A percentile compares a stretch with the other conserved stretches of the same genome.
phyloP scores from a whole-genome alignment of 352 stramenopile genomes.

The Phytophthora lateralis region DNA sequence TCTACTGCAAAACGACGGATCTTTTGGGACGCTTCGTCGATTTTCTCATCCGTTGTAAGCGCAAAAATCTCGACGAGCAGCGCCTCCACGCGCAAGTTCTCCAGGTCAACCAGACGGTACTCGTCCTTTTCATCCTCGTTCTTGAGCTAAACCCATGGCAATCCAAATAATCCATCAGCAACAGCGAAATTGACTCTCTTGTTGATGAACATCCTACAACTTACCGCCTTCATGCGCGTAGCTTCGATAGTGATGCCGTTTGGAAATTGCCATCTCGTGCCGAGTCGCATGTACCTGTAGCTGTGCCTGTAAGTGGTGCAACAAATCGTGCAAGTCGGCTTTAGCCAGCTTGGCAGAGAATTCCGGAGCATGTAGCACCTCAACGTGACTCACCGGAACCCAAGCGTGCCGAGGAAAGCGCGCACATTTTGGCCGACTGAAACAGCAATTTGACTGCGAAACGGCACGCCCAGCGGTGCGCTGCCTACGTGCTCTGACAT shows the following conservation, averaged over 20 bases:
- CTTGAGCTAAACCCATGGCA: constrained; percentile 46
- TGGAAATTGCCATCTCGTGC: constrained; percentile 81
- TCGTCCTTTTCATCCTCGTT: constrained; percentile 87
- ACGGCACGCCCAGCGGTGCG: constrained; percentile 69
- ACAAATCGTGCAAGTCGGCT: constrained; percentile 3
- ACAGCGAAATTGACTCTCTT: not conserved
- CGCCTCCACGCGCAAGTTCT: constrained; percentile 86
- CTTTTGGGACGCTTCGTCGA: constrained; percentile 83
- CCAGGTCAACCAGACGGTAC: constrained; percentile 81
- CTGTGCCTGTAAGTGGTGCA: constrained; percentile 54
- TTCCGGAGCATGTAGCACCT: too few species aligned
- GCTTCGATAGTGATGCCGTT: constrained; percentile 86
- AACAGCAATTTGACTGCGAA: constrained; percentile 83
- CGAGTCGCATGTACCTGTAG: constrained; percentile 85
- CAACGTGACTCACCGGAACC: constrained; percentile 62
- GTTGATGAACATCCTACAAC: constrained; percentile 6
- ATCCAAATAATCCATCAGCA: not conserved
- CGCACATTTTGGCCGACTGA: constrained; percentile 85
- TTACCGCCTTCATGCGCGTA: constrained; percentile 86
- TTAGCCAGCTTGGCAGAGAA: not conserved
- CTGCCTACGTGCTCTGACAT: constrained; percentile 78
- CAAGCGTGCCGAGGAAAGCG: constrained; percentile 71
- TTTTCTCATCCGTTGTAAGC: constrained; percentile 86
- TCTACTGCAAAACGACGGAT: constrained; percentile 84
- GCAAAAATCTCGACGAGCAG: constrained; percentile 85